A percentile compares a stretch with the other conserved stretches of the same genome.
phyloP scores from a whole-genome alignment of 306 rosid genomes.

The Mucuna pruriens region DNA sequence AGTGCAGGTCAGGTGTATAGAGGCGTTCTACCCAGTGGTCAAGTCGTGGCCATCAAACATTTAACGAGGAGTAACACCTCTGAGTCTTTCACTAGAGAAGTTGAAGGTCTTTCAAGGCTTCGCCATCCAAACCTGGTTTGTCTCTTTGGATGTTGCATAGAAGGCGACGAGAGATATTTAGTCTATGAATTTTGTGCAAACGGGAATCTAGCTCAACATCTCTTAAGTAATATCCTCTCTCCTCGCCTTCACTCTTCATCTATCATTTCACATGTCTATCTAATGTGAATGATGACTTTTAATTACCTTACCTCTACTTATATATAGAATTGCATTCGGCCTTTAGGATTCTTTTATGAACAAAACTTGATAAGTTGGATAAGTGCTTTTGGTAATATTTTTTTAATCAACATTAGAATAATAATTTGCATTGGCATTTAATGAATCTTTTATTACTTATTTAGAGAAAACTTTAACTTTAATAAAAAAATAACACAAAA shows the following conservation, averaged over 20 bases:
- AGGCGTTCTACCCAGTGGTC: conserved; percentile 90
- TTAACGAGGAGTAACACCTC: conserved; percentile 55
- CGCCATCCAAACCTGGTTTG: conserved; percentile 85
- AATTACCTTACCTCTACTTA: not conserved
- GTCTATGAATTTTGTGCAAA: conserved; percentile 79
- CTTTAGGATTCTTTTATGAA: not conserved
- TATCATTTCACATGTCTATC: not conserved
- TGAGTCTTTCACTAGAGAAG: conserved; percentile 73
- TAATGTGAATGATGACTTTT: not conserved
- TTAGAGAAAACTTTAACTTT: no score
- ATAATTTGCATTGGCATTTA: no score
- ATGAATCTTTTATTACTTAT: no score
- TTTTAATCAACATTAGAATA: no score
- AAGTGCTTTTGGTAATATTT: no score
- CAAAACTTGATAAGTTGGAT: no score
- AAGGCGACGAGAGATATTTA: conserved; percentile 67
- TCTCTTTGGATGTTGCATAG: conserved; percentile 74
- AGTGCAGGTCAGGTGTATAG: conserved; percentile 82
- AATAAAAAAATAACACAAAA: not conserved
- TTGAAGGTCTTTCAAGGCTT: conserved; percentile 74
- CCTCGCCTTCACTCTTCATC: not conserved
- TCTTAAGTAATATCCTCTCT: conserved; percentile 57
- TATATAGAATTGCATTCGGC: not conserved
- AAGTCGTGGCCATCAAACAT: conserved; percentile 82
- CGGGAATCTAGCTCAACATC: conserved; percentile 88